Evolutionary conservation across 768 basidiomycete genomes (phyloP).

Genomic region (Cytidiella melzeri): DNA sequence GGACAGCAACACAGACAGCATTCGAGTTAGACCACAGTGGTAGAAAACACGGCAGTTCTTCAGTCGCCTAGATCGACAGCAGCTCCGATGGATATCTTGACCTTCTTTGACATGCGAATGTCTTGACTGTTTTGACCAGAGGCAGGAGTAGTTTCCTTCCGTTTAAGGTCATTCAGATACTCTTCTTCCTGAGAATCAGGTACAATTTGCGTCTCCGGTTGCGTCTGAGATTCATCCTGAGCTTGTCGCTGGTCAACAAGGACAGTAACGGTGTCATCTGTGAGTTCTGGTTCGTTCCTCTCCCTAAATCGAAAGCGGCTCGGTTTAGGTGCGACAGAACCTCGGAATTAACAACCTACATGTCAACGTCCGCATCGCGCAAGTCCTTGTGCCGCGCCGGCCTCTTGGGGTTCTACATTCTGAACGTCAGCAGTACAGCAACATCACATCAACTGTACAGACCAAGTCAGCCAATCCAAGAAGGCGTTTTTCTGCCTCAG

Average conservation of each 20-base stretch:
- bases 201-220: constrained; percentile 32
- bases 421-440: constrained; percentile 12
- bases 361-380: neutral
- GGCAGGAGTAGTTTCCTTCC: constrained; percentile 22
- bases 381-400: constrained; percentile 6
- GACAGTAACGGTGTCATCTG: no score
- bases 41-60: constrained; percentile 1
- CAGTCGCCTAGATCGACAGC: constrained; percentile 75
- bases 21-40: no score
- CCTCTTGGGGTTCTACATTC: constrained; percentile 11
- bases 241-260: neutral
- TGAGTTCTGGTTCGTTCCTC: neutral
- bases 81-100: constrained; percentile 66
- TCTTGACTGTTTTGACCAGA: constrained; percentile 10
- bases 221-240: constrained; percentile 30
- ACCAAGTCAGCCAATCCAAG: constrained; percentile 59
- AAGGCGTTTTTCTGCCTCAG: constrained; percentile 51
- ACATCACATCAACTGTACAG: constrained; percentile 14
- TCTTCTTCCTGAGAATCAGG: constrained; percentile 12
- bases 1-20: no score
- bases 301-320: neutral
- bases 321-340: neutral
- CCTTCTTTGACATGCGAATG: constrained; percentile 44
- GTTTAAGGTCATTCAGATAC: constrained; percentile 22
- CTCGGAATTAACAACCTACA: neutral